A percentile compares a stretch with the other conserved stretches of the same genome.
phyloP scores from a whole-genome alignment of 768 basidiomycete genomes.

The Leccinum fibrillosum region DNA sequence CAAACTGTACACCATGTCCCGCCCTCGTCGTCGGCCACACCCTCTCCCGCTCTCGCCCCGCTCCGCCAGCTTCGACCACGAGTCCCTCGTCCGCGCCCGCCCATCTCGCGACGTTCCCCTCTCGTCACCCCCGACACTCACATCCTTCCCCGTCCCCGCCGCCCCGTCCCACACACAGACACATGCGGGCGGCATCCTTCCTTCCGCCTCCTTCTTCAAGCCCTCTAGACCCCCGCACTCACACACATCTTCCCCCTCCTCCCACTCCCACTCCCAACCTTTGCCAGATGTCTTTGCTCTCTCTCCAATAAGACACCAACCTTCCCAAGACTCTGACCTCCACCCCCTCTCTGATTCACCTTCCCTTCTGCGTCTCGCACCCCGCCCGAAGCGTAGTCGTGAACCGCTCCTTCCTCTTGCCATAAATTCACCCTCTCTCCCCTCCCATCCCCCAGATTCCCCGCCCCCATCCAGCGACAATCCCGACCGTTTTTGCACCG shows the following conservation, averaged over 20 bases:
- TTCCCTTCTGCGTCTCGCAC: constrained; percentile 30
- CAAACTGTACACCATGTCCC: background rate
- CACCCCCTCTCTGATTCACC: constrained; percentile 24
- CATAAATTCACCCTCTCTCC: background rate
- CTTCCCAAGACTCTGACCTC: constrained; percentile 41
- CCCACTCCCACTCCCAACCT: constrained; percentile 27
- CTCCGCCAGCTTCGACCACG: constrained; percentile 18
- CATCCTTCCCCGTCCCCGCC: constrained; percentile 12
- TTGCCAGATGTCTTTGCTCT: constrained; percentile 38
- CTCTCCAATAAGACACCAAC: constrained; percentile 35
- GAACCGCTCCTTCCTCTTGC: constrained; percentile 66
- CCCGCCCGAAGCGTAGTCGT: constrained; percentile 59
- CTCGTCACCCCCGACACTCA: constrained; percentile 23
- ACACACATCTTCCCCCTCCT: constrained; percentile 36
- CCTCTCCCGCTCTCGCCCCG: background rate
- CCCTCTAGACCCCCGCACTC: constrained; percentile 60
- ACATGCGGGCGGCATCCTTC: constrained; percentile 72
- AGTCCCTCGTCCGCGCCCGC: constrained; percentile 4
- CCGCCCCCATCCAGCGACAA: background rate
- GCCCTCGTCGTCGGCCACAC: background rate
- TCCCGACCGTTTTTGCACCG: constrained; percentile 21
- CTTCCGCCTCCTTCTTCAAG: constrained; percentile 76
- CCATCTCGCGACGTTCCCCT: constrained; percentile 18
- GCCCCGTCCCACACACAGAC: constrained; percentile 59
- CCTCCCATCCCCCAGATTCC: background rate